phyloP scores from a whole-genome alignment of 192 early-diverging fungal genomes.

The Coemansia umbellata region DNA sequence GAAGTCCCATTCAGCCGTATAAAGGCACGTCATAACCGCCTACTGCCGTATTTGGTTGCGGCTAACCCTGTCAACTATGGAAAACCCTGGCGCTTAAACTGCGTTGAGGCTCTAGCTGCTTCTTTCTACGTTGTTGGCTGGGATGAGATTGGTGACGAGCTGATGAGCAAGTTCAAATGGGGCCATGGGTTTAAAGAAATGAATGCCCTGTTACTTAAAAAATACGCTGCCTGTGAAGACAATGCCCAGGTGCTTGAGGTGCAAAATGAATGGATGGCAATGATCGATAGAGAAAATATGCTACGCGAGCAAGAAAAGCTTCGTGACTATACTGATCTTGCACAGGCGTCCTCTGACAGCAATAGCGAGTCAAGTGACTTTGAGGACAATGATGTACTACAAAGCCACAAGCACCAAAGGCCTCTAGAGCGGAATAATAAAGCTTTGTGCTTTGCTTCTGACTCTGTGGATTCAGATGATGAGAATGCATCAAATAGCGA shows the following conservation, averaged over 20 bases:
- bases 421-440: neutral
- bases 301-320: slow-evolving; percentile 36
- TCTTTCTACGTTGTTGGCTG: slow-evolving; percentile 86
- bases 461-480: neutral
- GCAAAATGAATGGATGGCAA: slow-evolving; percentile 78
- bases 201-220: slow-evolving; percentile 75
- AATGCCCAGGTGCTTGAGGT: slow-evolving; percentile 67
- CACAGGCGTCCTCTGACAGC: slow-evolving; percentile 5
- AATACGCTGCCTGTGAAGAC: slow-evolving; percentile 73
- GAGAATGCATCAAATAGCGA: slow-evolving; percentile 10
- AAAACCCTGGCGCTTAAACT: slow-evolving; percentile 92
- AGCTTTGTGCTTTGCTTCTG: neutral
- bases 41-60: slow-evolving; percentile 93
- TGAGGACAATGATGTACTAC: neutral
- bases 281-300: slow-evolving; percentile 65
- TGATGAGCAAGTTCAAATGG: slow-evolving; percentile 91
- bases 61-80: slow-evolving; percentile 99
- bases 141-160: slow-evolving; percentile 64
- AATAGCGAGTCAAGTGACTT: slow-evolving; percentile 1
- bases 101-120: slow-evolving; percentile 95
- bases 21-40: slow-evolving; percentile 75
- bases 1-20: slow-evolving; percentile 95
- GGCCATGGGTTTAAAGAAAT: slow-evolving; percentile 90
- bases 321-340: slow-evolving; percentile 14
- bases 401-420: slow-evolving; percentile 16